Conservation (phyloP, 768 basidiomycete genomes). For the Lentinula detonsa region DNA sequence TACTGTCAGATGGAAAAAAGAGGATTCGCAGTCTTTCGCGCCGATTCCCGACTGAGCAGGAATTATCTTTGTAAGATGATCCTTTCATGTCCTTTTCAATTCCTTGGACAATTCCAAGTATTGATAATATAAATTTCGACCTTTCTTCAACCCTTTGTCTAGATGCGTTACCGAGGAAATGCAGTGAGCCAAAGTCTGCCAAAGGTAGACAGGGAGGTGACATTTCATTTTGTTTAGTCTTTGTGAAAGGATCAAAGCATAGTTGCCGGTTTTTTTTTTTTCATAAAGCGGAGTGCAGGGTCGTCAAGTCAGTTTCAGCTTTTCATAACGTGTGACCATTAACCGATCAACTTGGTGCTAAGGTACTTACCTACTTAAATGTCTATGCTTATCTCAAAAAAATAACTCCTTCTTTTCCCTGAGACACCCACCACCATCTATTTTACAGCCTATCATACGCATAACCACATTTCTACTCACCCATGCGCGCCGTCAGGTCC, state of each 20-base stretch:
- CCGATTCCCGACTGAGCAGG: too few relatives aligned
- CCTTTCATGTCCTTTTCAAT: too few relatives aligned
- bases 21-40: too few relatives aligned
- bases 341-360: not conserved
- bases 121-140: too few relatives aligned
- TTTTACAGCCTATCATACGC: not conserved
- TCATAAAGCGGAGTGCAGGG: not conserved
- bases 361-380: not conserved
- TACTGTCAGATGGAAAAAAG: too few relatives aligned
- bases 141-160: too few relatives aligned
- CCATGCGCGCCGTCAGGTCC: not conserved
- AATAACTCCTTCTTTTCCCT: not conserved
- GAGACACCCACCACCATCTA: not conserved
- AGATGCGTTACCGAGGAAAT: too few relatives aligned
- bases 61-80: too few relatives aligned
- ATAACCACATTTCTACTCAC: not conserved
- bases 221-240: not conserved
- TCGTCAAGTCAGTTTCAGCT: not conserved
- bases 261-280: not conserved
- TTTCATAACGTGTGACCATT: not conserved
- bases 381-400: not conserved
- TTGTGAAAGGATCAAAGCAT: not conserved
- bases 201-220: not conserved
- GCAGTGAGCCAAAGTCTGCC: too few relatives aligned
- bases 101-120: too few relatives aligned